These are phyloP conservation scores for Diversispora eburnea DNA, from an alignment of 192 early-diverging fungal genomes.

Conservation along the genomic window DNA sequence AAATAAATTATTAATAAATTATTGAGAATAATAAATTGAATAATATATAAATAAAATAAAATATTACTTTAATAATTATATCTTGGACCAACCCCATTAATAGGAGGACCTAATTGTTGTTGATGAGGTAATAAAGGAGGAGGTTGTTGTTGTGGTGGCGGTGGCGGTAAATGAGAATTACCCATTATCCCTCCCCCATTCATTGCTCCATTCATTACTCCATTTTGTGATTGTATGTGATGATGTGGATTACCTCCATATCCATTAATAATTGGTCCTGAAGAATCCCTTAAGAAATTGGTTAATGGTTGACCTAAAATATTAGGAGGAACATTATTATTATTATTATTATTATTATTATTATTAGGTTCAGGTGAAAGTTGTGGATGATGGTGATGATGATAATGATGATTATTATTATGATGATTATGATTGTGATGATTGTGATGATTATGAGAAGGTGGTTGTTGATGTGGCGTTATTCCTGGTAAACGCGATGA, in stretches of 20 bases:
- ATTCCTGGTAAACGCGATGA: neutral
- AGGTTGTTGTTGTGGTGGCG: no score
- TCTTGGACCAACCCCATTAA: no score
- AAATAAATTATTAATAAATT: no score
- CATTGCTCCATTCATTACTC: no score
- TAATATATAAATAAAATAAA: no score
- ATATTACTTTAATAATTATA: no score
- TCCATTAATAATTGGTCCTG: neutral
- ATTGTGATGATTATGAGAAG: neutral
- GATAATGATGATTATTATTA: neutral
- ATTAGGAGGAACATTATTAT: neutral
- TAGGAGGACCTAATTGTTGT: no score
- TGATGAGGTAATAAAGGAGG: no score
- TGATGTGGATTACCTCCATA: neutral
- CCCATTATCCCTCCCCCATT: no score
- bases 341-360: neutral
- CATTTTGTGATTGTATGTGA: neutral
- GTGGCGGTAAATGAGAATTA: no score
- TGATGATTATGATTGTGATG: neutral
- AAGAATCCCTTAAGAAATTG: neutral
- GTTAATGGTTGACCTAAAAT: conserved; percentile 3
- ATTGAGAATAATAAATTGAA: no score
- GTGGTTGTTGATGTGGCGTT: neutral
- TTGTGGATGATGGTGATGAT: neutral
- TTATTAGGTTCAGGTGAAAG: neutral